phyloP scores from a whole-genome alignment of 257 asterid species.

The Solanum pinnatisectum region DNA sequence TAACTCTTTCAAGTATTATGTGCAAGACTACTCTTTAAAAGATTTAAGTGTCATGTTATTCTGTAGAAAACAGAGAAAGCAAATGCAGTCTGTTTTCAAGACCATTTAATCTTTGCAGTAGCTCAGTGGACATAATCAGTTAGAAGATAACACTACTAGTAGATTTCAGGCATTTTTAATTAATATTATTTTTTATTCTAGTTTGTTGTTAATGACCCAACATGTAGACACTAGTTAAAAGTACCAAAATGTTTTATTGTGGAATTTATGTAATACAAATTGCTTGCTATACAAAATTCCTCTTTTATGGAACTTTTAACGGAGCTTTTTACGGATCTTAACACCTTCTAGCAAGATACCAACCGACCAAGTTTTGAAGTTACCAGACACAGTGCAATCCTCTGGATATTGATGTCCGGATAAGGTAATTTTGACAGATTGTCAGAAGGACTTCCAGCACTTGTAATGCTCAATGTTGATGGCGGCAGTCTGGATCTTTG shows the following conservation, averaged over 20 bases:
- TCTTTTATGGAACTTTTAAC: constrained; percentile 12
- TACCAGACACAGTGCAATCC: constrained; percentile 44
- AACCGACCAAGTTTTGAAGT: constrained; percentile 72
- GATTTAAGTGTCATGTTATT: background rate
- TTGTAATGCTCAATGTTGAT: constrained; percentile 56
- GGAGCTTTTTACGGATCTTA: constrained; percentile 26
- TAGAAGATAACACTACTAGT: background rate
- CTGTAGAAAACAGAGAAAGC: background rate
- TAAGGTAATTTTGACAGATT: background rate
- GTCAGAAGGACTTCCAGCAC: constrained; percentile 41
- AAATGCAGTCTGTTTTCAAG: background rate
- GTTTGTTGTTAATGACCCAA: background rate
- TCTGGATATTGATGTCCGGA: background rate
- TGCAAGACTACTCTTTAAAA: background rate
- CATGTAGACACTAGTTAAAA: background rate
- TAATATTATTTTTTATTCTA: background rate
- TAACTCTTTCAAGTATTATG: background rate
- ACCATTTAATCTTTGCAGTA: background rate
- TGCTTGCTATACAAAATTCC: background rate
- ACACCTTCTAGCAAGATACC: constrained; percentile 45
- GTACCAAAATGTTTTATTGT: background rate
- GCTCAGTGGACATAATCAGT: background rate
- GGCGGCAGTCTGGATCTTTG: constrained; percentile 60
- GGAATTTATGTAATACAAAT: background rate
- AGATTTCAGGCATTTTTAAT: background rate